Conservation (phyloP, 2,329 filamentous ascomycete species). For the Dactylellina sp. region DNA sequence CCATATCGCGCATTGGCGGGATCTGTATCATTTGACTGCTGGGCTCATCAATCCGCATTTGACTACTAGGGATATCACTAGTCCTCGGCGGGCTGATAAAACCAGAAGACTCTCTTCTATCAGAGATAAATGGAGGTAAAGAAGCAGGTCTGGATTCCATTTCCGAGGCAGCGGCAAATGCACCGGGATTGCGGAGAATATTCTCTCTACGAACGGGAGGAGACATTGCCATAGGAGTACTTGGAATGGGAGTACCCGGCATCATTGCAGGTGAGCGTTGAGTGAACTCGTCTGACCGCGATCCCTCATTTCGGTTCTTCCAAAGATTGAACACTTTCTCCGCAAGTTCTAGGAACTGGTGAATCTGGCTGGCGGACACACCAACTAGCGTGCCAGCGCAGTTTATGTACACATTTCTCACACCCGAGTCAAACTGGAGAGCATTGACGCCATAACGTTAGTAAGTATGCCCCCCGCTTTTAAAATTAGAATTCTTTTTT, state of each 20-base stretch:
- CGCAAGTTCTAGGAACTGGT: slow-evolving; percentile 39
- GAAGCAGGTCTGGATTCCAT: neutral
- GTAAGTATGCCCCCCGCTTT: neutral
- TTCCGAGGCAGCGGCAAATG: neutral
- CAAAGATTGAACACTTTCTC: slow-evolving; percentile 50
- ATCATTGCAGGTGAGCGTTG: no score
- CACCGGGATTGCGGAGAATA: neutral
- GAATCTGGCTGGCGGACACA: slow-evolving; percentile 24
- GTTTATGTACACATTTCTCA: slow-evolving; percentile 44
- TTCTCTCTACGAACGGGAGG: neutral
- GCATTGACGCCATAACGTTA: neutral
- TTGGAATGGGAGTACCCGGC: no score
- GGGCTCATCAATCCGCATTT: slow-evolving; percentile 8
- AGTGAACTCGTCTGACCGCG: slow-evolving; percentile 17
- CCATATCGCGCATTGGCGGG: neutral
- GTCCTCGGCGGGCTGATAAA: slow-evolving; percentile 13
- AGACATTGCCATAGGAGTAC: no score
- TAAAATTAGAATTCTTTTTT: neutral
- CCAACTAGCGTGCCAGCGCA: slow-evolving; percentile 43
- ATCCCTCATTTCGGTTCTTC: slow-evolving; percentile 39
- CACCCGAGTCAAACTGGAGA: slow-evolving; percentile 20
- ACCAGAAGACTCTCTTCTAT: neutral
- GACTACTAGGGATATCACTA: slow-evolving; percentile 5
- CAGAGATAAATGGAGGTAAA: neutral
- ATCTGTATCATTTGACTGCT: neutral